Evolutionary conservation across 208 protist genomes (phyloP), one percentile per base, ranked within the genome.

Genomic region (Trypanosoma cruzi): DNA sequence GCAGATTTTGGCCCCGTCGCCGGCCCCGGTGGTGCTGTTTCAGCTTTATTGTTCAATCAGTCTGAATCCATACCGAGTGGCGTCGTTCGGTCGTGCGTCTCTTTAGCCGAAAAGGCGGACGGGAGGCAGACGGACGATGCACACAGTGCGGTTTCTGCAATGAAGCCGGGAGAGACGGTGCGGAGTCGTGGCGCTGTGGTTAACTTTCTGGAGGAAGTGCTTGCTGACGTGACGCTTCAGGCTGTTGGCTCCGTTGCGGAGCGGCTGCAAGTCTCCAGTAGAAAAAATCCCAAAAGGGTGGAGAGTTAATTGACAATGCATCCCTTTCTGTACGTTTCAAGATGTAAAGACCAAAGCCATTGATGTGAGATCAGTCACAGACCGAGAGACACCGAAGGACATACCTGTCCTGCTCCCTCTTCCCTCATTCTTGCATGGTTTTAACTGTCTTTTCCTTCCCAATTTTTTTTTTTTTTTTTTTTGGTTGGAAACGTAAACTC

Each of bases 121-220:
- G 24, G 28, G n/a, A 14, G 3, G 37, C 28, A 34, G 26, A 55
- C n/a, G 32, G 31, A 16, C 4, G 4, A 37, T 57, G 7, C 31
- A 26, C 22, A 11, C 8, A 8, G 53, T 29, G 26, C 16, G 37
- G 24, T 22, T 13, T 11, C 4, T 37, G 28, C 4, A 52, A 11
- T 18, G 22, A 4, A 1, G 31, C 10, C 48, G 36, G n/a, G 26
- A 6, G 32, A 20, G 22, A 34, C 28, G 36, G 18, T 32, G 4
- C 55, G 11, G 24, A 20, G 49, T 53, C 24, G 49, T 37, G 64
- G 71, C 18, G 53, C 36, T 2, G 40, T 73, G 24, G 37, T 42
- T 20, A 85, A 82, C 66, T 64, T 77, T 16, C 28, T 94, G 44
- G 89, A 94, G 55, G 85, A 90, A 31, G 68, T 85, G 13, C 72